Conservation (phyloP, 257 asterid genomes). For the Solanum sitiens region DNA sequence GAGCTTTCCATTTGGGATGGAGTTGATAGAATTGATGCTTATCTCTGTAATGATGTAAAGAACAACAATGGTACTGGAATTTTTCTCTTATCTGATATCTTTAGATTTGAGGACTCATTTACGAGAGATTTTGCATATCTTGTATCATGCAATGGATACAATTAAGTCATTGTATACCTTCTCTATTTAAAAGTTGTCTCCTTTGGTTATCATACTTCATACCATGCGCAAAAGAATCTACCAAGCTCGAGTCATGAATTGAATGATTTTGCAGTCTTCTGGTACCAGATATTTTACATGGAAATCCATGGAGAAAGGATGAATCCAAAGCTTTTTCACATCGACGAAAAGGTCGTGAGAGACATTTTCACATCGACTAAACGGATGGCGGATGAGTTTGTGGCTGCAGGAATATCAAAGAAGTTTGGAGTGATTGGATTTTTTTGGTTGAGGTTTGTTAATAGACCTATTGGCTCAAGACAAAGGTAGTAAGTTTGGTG, state of each 20-base stretch:
- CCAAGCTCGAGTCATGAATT: not conserved
- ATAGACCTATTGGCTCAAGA: constrained; percentile 61
- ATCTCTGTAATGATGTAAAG: constrained; percentile 61
- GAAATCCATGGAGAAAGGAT: constrained; percentile 67
- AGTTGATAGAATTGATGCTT: constrained; percentile 32
- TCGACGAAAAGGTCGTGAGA: constrained; percentile 18
- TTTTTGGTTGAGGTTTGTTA: constrained; percentile 58
- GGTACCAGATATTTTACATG: constrained; percentile 60
- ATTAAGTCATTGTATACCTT: constrained; percentile 23
- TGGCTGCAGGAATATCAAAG: constrained; percentile 49
- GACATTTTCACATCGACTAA: constrained; percentile 44
- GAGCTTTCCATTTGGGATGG: constrained; percentile 53
- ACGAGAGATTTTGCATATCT: constrained; percentile 76
- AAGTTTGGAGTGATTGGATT: constrained; percentile 72
- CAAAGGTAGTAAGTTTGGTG: constrained; percentile 34
- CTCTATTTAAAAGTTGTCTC: not conserved
- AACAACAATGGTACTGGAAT: constrained; percentile 75
- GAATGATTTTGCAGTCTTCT: constrained; percentile 44
- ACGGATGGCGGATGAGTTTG: constrained; percentile 58
- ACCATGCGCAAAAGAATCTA: not conserved
- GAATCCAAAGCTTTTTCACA: constrained; percentile 20
- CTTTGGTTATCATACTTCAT: not conserved
- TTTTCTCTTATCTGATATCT: constrained; percentile 65
- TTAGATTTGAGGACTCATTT: constrained; percentile 63
- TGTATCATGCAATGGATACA: constrained; percentile 78